Conservation (phyloP, 75 land plant genomes). For the Picea sitchensis region DNA sequence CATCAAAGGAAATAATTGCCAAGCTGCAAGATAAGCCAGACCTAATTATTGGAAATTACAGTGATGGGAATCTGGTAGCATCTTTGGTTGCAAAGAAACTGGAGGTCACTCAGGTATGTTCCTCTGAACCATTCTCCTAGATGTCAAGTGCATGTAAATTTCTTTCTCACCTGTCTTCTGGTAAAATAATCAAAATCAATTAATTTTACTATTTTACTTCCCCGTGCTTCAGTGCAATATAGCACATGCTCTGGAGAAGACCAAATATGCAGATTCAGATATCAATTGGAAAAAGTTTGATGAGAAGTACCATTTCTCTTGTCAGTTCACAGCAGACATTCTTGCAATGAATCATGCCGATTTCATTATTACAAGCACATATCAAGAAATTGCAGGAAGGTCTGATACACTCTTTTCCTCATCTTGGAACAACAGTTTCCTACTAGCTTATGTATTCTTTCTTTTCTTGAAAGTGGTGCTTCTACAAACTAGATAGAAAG, state of each 20-base stretch:
- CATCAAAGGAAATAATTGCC: slow-evolving; percentile 42
- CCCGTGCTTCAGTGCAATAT: slow-evolving; percentile 40
- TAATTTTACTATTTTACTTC: neutral
- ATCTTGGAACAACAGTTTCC: neutral
- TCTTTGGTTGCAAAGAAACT: slow-evolving; percentile 51
- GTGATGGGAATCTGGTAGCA: slow-evolving; percentile 76
- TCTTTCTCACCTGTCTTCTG: neutral
- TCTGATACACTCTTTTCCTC: slow-evolving; percentile 1
- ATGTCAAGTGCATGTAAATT: neutral
- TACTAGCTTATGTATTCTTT: neutral
- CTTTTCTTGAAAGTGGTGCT: neutral
- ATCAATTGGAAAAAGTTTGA: slow-evolving; percentile 58
- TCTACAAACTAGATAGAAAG: neutral
- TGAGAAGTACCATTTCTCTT: slow-evolving; percentile 62
- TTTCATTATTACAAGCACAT: slow-evolving; percentile 70
- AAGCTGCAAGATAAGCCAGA: slow-evolving; percentile 59
- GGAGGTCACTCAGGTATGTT: slow-evolving; percentile 63
- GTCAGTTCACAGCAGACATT: slow-evolving; percentile 72
- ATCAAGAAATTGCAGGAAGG: slow-evolving; percentile 77
- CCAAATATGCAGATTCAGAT: slow-evolving; percentile 69
- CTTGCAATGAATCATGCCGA: slow-evolving; percentile 69
- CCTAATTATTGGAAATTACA: slow-evolving; percentile 75
- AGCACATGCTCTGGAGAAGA: slow-evolving; percentile 74
- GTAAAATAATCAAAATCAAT: slow-evolving; percentile 3
- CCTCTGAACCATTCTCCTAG: neutral